A percentile compares a stretch with the other conserved stretches of the same genome.
Evolutionary conservation across 306 rosid genomes (phyloP).

Genomic region (Medicago arabica): DNA sequence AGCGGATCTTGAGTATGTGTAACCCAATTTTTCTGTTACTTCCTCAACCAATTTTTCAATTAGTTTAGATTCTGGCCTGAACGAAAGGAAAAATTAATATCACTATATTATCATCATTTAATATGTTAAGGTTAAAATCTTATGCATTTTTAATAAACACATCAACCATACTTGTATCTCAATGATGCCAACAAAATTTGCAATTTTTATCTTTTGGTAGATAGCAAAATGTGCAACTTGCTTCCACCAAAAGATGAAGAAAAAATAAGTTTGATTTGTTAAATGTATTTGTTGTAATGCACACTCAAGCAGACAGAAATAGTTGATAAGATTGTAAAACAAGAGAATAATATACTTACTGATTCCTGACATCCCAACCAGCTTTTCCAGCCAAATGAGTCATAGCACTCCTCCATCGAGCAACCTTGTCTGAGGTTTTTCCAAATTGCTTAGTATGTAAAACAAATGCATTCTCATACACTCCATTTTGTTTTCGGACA

Average conservation of each 20-base stretch:
- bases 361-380: neutral
- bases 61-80: neutral
- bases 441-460: neutral
- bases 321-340: too few relatives aligned
- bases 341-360: neutral
- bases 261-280: too few relatives aligned
- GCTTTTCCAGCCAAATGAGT: neutral
- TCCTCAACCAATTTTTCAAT: neutral
- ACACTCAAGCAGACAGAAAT: too few relatives aligned
- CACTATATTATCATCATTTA: neutral
- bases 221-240: too few relatives aligned
- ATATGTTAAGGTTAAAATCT: too few relatives aligned
- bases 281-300: too few relatives aligned
- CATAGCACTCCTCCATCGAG: conserved; percentile 8
- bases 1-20: neutral
- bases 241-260: too few relatives aligned
- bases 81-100: neutral
- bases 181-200: too few relatives aligned
- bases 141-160: too few relatives aligned
- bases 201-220: too few relatives aligned
- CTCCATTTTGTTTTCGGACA: neutral
- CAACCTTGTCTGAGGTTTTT: neutral
- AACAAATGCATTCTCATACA: neutral
- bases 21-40: neutral
- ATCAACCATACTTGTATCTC: too few relatives aligned